Conservation (phyloP, 2,329 filamentous ascomycete species). For the Phialophora verrucosa region DNA sequence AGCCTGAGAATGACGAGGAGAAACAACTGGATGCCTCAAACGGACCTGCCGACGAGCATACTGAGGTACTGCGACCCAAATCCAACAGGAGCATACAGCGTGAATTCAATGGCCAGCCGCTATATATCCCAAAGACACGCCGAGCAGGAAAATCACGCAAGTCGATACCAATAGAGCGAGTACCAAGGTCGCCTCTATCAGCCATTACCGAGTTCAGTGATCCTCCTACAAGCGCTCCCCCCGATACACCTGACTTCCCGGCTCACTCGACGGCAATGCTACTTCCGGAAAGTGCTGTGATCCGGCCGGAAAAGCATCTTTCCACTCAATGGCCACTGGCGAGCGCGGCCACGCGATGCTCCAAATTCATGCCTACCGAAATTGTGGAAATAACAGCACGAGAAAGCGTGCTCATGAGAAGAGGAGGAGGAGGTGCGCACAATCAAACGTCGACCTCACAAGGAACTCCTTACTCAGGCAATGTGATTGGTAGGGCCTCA, state of each 20-base stretch:
- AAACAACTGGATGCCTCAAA: constrained; percentile 30
- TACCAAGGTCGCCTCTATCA: constrained; percentile 42
- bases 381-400: constrained; percentile 25
- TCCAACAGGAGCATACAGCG: constrained; percentile 26
- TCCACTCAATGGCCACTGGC: constrained; percentile 43
- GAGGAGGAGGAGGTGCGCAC: constrained; percentile 21
- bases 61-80: constrained; percentile 31
- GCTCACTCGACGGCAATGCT: constrained; percentile 35
- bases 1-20: constrained; percentile 28
- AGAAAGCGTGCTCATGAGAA: constrained; percentile 30
- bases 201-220: constrained; percentile 41
- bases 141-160: constrained; percentile 42
- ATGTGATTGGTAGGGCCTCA: constrained; percentile 43
- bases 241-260: constrained; percentile 45
- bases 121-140: constrained; percentile 46
- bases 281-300: constrained; percentile 31
- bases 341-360: constrained; percentile 36
- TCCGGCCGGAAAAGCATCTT: constrained; percentile 33
- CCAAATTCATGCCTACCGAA: constrained; percentile 23
- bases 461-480: constrained; percentile 29
- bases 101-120: constrained; percentile 44
- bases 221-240: constrained; percentile 42
- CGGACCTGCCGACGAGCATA: constrained; percentile 39
- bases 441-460: constrained; percentile 39
- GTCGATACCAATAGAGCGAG: constrained; percentile 42